Evolutionary conservation across 305 asterid genomes (phyloP).

Genomic region (Fraxinus ornus): DNA sequence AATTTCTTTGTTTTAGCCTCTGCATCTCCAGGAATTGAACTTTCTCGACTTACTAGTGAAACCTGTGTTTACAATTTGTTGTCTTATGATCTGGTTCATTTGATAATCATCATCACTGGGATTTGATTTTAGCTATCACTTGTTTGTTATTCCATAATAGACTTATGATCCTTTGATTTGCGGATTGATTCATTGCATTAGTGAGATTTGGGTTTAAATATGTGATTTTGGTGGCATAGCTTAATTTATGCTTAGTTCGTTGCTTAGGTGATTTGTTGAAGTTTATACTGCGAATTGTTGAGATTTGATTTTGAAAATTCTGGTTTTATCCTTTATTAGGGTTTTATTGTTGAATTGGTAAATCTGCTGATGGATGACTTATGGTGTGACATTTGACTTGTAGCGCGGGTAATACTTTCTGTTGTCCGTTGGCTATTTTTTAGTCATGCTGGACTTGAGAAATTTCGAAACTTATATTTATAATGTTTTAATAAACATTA

Average conservation of each 20-base stretch:
- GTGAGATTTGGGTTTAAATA: background rate
- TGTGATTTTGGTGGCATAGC: background rate
- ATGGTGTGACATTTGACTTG: background rate
- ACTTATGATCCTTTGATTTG: background rate
- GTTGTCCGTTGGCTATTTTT: background rate
- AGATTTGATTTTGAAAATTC: background rate
- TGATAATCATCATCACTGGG: background rate
- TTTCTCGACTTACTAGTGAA: background rate
- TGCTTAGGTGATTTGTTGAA: background rate
- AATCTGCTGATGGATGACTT: background rate
- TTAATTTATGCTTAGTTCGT: background rate
- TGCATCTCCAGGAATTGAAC: conserved; percentile 23
- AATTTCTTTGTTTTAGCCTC: background rate
- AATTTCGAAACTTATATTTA: background rate
- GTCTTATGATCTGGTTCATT: background rate
- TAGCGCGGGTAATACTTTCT: background rate
- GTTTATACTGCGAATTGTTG: background rate
- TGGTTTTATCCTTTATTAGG: background rate
- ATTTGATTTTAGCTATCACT: background rate
- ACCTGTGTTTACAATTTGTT: background rate
- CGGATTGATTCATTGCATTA: background rate
- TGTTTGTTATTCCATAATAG: background rate
- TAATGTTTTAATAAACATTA: background rate
- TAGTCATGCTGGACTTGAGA: background rate
- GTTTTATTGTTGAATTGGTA: background rate